phyloP scores from a whole-genome alignment of 345 rosid species.

The Raphanus raphanistrum region DNA sequence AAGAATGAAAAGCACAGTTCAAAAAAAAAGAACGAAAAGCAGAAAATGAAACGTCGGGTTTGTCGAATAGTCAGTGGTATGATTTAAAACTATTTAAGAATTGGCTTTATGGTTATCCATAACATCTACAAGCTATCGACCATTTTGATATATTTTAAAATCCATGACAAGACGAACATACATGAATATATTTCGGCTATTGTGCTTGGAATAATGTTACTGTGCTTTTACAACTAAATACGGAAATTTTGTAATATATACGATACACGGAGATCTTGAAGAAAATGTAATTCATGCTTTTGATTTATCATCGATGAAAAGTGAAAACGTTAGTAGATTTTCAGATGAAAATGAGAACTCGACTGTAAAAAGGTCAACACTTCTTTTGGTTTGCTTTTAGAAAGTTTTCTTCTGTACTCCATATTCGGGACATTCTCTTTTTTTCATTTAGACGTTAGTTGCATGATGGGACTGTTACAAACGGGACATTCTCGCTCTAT shows the following conservation, averaged over 20 bases:
- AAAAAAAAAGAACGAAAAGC: neutral
- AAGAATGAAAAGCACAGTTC: no score
- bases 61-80: constrained; percentile 27
- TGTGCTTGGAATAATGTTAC: neutral
- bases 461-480: neutral
- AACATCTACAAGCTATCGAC: neutral
- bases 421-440: constrained; percentile 17
- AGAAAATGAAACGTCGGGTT: neutral
- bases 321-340: neutral
- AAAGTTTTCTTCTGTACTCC: constrained; percentile 17
- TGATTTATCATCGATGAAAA: neutral
- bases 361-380: constrained; percentile 12
- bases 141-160: neutral
- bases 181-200: neutral
- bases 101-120: neutral
- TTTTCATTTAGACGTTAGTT: neutral
- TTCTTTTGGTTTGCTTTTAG: constrained; percentile 22
- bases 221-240: neutral
- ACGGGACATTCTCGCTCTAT: neutral
- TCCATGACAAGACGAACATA: neutral
- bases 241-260: neutral
- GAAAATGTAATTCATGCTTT: neutral
- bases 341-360: constrained; percentile 20
- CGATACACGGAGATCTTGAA: neutral
- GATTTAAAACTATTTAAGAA: constrained; percentile 14